phyloP scores from a whole-genome alignment of 371 early-diverging fungal genomes.

The Haplosporangium sp. region DNA sequence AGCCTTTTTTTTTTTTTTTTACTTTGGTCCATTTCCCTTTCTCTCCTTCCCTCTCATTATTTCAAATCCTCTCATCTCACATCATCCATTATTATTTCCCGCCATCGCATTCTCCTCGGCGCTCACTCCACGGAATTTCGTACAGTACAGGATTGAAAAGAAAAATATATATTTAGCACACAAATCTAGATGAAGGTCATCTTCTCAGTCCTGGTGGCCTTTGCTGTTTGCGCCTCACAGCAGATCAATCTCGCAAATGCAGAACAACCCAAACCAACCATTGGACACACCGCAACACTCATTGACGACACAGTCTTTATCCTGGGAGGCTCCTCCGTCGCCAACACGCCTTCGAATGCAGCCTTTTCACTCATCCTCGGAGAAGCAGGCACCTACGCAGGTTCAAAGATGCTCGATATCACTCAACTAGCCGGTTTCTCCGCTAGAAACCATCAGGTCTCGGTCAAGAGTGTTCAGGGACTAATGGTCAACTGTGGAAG shows the following conservation, averaged over 20 bases:
- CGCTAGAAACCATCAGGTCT: slow-evolving; percentile 18
- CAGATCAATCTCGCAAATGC: slow-evolving; percentile 9
- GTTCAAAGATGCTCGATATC: slow-evolving; percentile 19
- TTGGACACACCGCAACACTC: slow-evolving; percentile 34
- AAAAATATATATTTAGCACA: background rate
- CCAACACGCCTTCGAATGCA: slow-evolving; percentile 1
- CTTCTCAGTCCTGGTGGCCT: slow-evolving; percentile 23
- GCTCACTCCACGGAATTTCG: too few species aligned
- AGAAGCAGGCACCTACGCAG: background rate
- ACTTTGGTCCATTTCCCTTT: background rate
- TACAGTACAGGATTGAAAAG: background rate
- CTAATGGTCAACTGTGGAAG: slow-evolving; percentile 36
- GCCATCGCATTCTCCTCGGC: background rate
- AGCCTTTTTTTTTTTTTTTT: background rate
- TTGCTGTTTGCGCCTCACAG: slow-evolving; percentile 18
- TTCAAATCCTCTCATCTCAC: background rate
- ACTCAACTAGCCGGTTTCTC: slow-evolving; percentile 13
- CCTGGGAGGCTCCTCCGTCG: slow-evolving; percentile 27
- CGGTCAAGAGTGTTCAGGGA: slow-evolving; percentile 3
- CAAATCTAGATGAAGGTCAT: slow-evolving; percentile 15
- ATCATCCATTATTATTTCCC: background rate
- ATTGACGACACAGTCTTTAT: slow-evolving; percentile 46
- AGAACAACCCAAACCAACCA: slow-evolving; percentile 8
- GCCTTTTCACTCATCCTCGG: slow-evolving; percentile 35
- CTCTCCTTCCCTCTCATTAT: too few species aligned